Evolutionary conservation across 176 grass and related monocot genomes (phyloP), one percentile per base, ranked within the genome.

Genomic region (Rhipidocladum racemiflorum): DNA sequence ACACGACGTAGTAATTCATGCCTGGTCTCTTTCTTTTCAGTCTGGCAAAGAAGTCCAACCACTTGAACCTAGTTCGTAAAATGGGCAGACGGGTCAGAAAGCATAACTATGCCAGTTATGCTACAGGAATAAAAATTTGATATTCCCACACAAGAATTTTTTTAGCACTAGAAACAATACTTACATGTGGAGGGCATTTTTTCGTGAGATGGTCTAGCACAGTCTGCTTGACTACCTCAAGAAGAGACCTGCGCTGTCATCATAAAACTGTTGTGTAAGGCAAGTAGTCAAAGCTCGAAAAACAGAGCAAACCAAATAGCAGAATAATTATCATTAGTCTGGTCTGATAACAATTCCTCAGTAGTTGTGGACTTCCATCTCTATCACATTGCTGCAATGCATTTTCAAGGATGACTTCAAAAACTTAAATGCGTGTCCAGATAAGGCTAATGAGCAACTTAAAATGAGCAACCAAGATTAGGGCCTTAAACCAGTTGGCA

Each of bases 1-100:
- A 97, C 95, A 86, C 88, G 86, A 15, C 95, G 70, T 83, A 97
- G 43, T 70, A 97, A 84, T 90, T 95, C 95, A 60, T 89, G 88
- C 16, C 95, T 94, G 61, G 87, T 93, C n/a, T 98, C 95, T 57
- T 94, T 98, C 59, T 94, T 81, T 78, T 94, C 87, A 66, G 90
- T 98, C 82, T 85, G 95, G 75, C 95, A 98, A 87, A 98, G 95
- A 61, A 98, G 95, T 62, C 95, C 95, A 73, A 98, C 90, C 85
- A 98, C 92, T 80, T 98, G 95, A 74, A 98, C 95, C 95, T 98
- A 82, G 53, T 75, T 65, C 13, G 85, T 63, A 69, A 42, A 54
- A 73, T 36, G 29, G 0, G 48, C 32, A 36, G 10, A 71, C 15
- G 34, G 7, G 10, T 81, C 62, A 71, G 5, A 29, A 9, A 54